These are phyloP conservation scores for Clohesyomyces aquaticus DNA, from an alignment of 495 filamentous ascomycete genomes.

Conservation along the genomic window DNA sequence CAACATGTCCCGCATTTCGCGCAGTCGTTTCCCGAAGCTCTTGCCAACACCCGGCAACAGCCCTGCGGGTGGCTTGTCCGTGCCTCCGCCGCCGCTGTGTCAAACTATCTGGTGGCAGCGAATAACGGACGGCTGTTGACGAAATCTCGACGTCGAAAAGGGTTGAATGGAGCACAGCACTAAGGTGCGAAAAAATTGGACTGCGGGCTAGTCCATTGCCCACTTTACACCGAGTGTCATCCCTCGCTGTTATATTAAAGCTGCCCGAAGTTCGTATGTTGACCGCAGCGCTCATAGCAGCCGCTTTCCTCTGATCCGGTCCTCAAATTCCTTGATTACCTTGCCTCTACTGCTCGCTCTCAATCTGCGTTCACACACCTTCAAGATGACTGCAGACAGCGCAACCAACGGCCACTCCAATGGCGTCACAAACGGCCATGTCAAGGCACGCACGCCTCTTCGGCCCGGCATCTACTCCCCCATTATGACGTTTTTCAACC, in stretches of 20 bases:
- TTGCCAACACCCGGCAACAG: constrained; percentile 3
- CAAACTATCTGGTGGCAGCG: constrained; percentile 22
- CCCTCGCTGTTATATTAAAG: constrained; percentile 41
- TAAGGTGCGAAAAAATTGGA: constrained; percentile 32
- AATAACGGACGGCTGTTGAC: constrained; percentile 17
- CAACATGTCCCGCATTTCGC: constrained; percentile 34
- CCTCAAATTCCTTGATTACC: constrained; percentile 9
- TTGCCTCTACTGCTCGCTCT: too few relatives aligned
- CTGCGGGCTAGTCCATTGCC: constrained; percentile 34
- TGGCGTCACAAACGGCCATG: constrained; percentile 28
- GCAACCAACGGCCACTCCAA: constrained; percentile 30
- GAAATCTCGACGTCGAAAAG: constrained; percentile 10
- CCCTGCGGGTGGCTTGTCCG: constrained; percentile 14
- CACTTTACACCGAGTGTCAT: constrained; percentile 36
- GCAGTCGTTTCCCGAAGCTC: constrained; percentile 22
- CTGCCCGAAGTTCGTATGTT: constrained; percentile 30
- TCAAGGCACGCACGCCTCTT: constrained; percentile 54
- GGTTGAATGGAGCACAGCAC: constrained; percentile 19
- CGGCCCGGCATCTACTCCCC: constrained; percentile 87
- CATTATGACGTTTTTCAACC: constrained; percentile 88
- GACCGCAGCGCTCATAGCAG: background rate
- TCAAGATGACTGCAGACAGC: constrained; percentile 28
- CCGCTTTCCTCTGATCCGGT: constrained; percentile 19
- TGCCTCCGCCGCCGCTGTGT: constrained; percentile 13
- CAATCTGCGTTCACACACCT: constrained; percentile 6